Evolutionary conservation across 2,329 filamentous ascomycete genomes (phyloP), one percentile per base, ranked within the genome.

Genomic region (Apiospora rasikravindrae): DNA sequence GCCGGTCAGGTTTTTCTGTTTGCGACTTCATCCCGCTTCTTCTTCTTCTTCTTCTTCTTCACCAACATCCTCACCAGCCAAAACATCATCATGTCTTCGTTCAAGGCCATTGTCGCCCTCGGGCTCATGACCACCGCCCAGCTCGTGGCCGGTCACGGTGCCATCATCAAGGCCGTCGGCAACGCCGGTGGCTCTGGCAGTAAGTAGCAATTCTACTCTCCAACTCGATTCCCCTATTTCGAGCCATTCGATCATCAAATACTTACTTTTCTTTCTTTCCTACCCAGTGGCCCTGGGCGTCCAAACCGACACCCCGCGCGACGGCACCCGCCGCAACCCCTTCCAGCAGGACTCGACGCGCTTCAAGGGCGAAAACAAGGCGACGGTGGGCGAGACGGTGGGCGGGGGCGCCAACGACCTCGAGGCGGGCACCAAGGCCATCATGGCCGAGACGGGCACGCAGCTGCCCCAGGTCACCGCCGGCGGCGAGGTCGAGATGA

Each of bases 331-430:
- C 16, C 86, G 90, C 73, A 82, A 86, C 69, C 90, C 90, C 66
- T 91, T 91, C 84, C 90, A 92, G 82, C 86, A 88, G 74, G 90
- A 92, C 75, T 85, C 86, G 69, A 92, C 90, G 70, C 88, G 89
- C 71, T 92, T 92, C 86, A 83, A 83, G 70, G 88, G 88, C 53
- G 83, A 82, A 51, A 80, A 85, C 19, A 87, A 85, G 16, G 84
- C 86, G 51, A 85, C 85, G 33, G 85, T 89, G 75, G 89, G 90
- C 74, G 87, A 91, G 84, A 92, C 90, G 16, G 79, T 91, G 71
- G 86, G 81, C 29, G 85, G 78, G 71, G 90, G 90, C 71, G 81
- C 81, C 81, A 92, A 91, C 83, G 79, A 88, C 73, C 79, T 90
- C 75, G 84, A 90, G 79, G 78, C 84, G 40, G 89, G 88, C 73